A percentile compares a stretch with the other conserved stretches of the same genome.
Conservation (phyloP, 495 filamentous ascomycete genomes). For the Neurospora sp. region DNA sequence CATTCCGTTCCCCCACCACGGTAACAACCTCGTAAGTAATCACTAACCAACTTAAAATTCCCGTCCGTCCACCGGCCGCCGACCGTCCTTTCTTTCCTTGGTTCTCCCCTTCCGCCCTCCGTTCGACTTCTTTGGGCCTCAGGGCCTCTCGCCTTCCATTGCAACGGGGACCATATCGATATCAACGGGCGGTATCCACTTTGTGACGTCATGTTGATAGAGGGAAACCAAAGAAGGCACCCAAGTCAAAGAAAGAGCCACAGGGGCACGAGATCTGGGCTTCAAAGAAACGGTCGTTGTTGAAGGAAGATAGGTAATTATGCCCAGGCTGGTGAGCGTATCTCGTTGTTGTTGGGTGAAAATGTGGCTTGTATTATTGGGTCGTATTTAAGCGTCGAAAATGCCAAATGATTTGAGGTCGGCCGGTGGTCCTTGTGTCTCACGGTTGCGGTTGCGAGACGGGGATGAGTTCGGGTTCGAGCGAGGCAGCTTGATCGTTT, state of each 20-base stretch:
- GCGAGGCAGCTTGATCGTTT: not conserved
- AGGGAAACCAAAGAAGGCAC: not conserved
- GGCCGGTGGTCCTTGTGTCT: not conserved
- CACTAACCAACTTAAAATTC: too few relatives aligned
- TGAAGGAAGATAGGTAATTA: too few relatives aligned
- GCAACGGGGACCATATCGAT: not conserved
- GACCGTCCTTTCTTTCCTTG: not conserved
- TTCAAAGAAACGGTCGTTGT: not conserved
- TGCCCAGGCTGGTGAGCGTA: not conserved
- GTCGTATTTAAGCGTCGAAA: not conserved
- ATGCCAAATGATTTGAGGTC: too few relatives aligned
- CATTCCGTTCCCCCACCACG: too few relatives aligned
- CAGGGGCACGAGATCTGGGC: not conserved
- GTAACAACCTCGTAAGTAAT: too few relatives aligned
- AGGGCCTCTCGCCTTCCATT: not conserved
- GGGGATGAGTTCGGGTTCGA: not conserved
- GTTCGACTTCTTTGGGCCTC: not conserved
- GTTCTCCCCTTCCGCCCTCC: not conserved
- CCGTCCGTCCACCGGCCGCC: too few relatives aligned
- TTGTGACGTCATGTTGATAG: not conserved
- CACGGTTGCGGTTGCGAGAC: not conserved
- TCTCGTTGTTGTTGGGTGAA: not conserved
- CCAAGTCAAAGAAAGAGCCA: not conserved
- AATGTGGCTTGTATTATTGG: not conserved
- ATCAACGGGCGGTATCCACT: not conserved